Evolutionary conservation across 768 basidiomycete species (phyloP), one percentile per base, ranked within the genome.

Genomic region (Tulasnella sp.): DNA sequence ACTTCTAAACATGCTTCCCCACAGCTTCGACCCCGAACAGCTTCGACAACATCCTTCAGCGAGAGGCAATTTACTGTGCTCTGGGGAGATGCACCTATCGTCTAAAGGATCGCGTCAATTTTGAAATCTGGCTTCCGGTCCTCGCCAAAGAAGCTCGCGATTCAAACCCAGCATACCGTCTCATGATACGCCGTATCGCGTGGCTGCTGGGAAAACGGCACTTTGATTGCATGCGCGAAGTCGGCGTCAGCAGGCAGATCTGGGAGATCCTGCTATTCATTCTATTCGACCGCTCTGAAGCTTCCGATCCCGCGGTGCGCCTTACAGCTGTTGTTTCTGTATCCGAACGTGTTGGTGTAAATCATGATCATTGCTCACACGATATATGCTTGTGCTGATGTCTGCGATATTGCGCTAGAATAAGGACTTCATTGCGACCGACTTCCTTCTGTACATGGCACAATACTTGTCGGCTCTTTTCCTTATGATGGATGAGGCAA

Each of bases 201-300:
- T 96, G 93, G 92, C 74, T 97, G 3, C 79, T 97, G 48, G 93
- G 94, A 23, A 86, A 84, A 76, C 92, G 90, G 87, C 77, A 91
- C 32, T 75, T 80, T 13, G 86, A 91, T 49, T 77, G 79, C 30
- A 41, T 61, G 60, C 82, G 82, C 63, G 71, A 78, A 19, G 73
- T 78, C 13, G 76, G 81, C 1, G 80, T 80, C 48, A 81, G 85
- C 61, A 73, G 80, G 1, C 72, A 63, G 10, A 73, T 93, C 27
- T 97, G 92, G 90, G 79, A 88, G 63, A 77, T 92, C 29, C 75
- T 97, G 0, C 75, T 86, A 8, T 82, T 88, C 67, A 77, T 97
- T 21, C 70, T 97, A 51, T 76, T 77, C 61, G 84, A 87, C 63
- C 78, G 80, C 45, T 78, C 82, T 3, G 73, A 78, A 5, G 83